phyloP scores from a whole-genome alignment of 345 rosid genomes.

The Fremontodendron californicum region DNA sequence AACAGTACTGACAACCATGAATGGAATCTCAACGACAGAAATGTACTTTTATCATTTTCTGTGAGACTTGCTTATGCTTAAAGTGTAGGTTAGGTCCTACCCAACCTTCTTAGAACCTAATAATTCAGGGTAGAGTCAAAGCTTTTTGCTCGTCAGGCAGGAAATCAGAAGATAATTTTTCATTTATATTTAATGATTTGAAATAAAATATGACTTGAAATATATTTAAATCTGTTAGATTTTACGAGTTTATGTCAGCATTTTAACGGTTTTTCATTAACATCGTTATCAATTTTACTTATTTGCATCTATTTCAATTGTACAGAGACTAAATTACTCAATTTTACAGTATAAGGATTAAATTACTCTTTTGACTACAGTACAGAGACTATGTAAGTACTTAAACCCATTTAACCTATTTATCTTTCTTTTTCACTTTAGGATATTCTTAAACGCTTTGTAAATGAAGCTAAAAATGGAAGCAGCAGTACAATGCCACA shows the following conservation, averaged over 20 bases:
- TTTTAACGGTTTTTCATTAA: too few species aligned
- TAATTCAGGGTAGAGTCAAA: neutral
- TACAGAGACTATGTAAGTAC: too few species aligned
- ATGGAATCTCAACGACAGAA: neutral
- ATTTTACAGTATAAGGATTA: too few species aligned
- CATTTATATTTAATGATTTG: too few species aligned
- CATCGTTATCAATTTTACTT: too few species aligned
- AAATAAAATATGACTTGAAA: too few species aligned
- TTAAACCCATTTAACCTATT: neutral
- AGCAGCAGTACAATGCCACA: slow-evolving; percentile 15
- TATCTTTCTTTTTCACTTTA: slow-evolving; percentile 18
- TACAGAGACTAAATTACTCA: too few species aligned
- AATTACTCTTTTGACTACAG: too few species aligned
- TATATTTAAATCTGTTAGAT: too few species aligned
- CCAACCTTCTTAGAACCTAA: neutral
- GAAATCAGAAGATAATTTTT: neutral
- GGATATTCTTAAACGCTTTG: slow-evolving; percentile 28
- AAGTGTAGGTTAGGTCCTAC: neutral
- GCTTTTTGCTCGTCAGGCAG: neutral
- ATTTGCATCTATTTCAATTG: too few species aligned
- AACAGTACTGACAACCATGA: neutral
- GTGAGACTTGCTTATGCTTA: neutral
- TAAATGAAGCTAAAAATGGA: slow-evolving; percentile 30
- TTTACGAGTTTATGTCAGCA: too few species aligned
- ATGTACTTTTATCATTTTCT: neutral